Percentiles rank a stretch among this genome's conserved stretches.
phyloP scores from a whole-genome alignment of 352 stramenopile species.

The Pythium biforme region DNA sequence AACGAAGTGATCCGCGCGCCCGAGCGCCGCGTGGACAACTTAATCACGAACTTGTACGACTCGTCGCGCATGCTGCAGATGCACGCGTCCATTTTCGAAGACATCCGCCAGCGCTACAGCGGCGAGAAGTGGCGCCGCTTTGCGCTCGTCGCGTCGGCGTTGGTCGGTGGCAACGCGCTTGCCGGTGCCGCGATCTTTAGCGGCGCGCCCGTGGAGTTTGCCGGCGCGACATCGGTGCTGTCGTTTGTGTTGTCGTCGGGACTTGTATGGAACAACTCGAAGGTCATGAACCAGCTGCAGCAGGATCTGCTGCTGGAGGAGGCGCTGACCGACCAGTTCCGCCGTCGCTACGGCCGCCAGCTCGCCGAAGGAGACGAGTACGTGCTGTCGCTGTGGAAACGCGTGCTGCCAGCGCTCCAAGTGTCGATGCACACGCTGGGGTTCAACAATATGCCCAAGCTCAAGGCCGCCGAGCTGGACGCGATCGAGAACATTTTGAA shows the following conservation, averaged over 20 bases:
- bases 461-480: slow-evolving; percentile 79
- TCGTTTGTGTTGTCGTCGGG: slow-evolving; percentile 79
- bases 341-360: slow-evolving; percentile 92
- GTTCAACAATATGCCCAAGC: slow-evolving; percentile 81
- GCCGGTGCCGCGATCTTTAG: slow-evolving; percentile 77
- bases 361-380: slow-evolving; percentile 98
- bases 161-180: slow-evolving; percentile 75
- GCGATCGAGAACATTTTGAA: slow-evolving; percentile 89
- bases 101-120: slow-evolving; percentile 73
- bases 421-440: slow-evolving; percentile 86
- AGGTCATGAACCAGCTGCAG: slow-evolving; percentile 84
- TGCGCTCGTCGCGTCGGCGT: slow-evolving; percentile 56
- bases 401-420: slow-evolving; percentile 82
- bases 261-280: slow-evolving; percentile 90
- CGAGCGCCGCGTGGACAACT: slow-evolving; percentile 98
- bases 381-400: slow-evolving; percentile 92
- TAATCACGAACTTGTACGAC: slow-evolving; percentile 98
- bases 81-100: slow-evolving; percentile 90
- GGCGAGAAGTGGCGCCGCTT: slow-evolving; percentile 79
- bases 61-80: slow-evolving; percentile 92
- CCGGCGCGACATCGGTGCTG: slow-evolving; percentile 73
- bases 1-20: slow-evolving; percentile 96
- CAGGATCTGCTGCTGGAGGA: slow-evolving; percentile 84
- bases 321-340: slow-evolving; percentile 91
- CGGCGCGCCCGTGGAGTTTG: slow-evolving; percentile 77